Conservation (phyloP, 441 rosid genomes). For the Sinapis alba region DNA sequence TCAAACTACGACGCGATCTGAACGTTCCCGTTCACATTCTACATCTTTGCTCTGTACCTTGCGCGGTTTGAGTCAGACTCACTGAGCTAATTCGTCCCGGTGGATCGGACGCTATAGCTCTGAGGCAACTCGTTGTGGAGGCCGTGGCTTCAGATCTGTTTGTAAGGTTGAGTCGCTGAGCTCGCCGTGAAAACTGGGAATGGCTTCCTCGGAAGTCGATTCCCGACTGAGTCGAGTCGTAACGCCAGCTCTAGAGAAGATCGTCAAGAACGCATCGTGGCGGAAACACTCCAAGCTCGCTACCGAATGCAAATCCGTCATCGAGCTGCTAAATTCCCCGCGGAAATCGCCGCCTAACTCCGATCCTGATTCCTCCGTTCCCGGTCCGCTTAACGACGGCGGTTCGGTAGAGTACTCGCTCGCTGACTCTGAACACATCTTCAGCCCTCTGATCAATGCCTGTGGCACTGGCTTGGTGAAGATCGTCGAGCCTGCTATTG, state of each 20-base stretch:
- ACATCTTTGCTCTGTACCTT: slow-evolving; percentile 20
- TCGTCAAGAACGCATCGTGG: slow-evolving; percentile 97
- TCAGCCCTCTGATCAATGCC: slow-evolving; percentile 81
- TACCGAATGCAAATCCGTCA: slow-evolving; percentile 90
- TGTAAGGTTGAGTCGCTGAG: slow-evolving; percentile 39
- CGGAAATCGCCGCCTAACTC: slow-evolving; percentile 40
- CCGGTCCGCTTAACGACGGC: slow-evolving; percentile 88
- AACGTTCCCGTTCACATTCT: slow-evolving; percentile 43
- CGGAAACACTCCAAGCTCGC: slow-evolving; percentile 96
- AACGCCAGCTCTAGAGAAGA: slow-evolving; percentile 82
- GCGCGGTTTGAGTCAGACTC: slow-evolving; percentile 28
- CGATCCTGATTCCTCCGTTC: slow-evolving; percentile 66
- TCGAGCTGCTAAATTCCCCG: slow-evolving; percentile 35
- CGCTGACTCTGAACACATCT: slow-evolving; percentile 77
- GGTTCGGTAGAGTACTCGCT: slow-evolving; percentile 70
- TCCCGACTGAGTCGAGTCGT: slow-evolving; percentile 85
- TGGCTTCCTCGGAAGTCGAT: slow-evolving; percentile 99
- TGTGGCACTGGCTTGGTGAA: slow-evolving; percentile 66
- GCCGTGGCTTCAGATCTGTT: slow-evolving; percentile 53
- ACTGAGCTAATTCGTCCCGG: slow-evolving; percentile 30
- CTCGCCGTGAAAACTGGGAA: slow-evolving; percentile 55
- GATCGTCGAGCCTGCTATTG: slow-evolving; percentile 93
- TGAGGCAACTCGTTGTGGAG: slow-evolving; percentile 7
- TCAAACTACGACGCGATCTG: slow-evolving; percentile 56
- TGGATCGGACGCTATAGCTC: slow-evolving; percentile 25